phyloP scores from a whole-genome alignment of 2,329 filamentous ascomycete species.

The Colletotrichum sp. region DNA sequence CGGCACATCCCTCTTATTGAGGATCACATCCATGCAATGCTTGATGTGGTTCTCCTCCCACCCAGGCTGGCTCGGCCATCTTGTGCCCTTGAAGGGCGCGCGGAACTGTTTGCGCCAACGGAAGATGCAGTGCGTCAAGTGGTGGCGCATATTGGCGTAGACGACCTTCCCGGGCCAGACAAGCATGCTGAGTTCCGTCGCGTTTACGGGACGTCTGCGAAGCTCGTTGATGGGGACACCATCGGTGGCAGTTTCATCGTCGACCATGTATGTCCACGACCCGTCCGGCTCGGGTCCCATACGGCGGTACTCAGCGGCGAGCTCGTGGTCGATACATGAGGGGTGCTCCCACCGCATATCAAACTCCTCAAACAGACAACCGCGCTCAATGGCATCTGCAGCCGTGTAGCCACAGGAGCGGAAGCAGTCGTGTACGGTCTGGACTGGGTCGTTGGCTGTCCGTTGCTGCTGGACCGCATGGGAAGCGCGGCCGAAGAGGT shows the following conservation, averaged over 20 bases:
- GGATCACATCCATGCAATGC: neutral
- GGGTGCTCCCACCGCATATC: neutral
- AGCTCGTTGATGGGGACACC: neutral
- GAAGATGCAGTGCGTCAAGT: neutral
- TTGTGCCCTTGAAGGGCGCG: neutral
- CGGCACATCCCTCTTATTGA: neutral
- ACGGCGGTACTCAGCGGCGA: neutral
- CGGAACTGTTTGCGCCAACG: neutral
- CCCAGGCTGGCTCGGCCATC: neutral
- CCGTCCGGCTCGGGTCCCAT: neutral
- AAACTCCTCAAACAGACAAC: neutral
- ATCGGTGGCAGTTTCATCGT: neutral
- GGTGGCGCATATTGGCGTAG: neutral
- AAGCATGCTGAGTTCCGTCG: neutral
- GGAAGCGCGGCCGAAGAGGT: neutral
- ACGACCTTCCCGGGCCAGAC: neutral
- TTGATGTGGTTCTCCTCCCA: slow-evolving; percentile 3
- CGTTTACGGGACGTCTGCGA: neutral
- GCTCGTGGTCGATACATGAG: neutral
- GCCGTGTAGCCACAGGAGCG: neutral
- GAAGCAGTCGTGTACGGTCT: neutral
- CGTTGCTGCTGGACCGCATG: neutral
- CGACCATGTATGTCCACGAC: neutral
- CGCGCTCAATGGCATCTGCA: neutral
- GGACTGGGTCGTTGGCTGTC: neutral